Percentiles rank a stretch among this genome's conserved stretches.
These are phyloP conservation scores for Coniophora puteana DNA, from an alignment of 1,284 basidiomycete genomes.

Conservation along the genomic window DNA sequence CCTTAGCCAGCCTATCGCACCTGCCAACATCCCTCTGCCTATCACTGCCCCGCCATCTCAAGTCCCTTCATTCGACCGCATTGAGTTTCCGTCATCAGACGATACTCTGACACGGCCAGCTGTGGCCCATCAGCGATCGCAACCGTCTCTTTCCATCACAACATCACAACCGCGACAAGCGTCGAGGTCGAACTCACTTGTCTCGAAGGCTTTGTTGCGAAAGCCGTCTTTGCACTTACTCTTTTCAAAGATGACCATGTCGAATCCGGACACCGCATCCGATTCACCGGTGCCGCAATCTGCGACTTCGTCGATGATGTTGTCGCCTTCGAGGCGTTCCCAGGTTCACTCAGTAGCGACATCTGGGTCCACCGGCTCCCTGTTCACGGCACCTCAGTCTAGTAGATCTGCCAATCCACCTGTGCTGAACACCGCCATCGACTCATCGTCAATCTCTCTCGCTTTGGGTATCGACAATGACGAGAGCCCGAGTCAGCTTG, in stretches of 20 bases:
- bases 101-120: conserved; percentile 29
- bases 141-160: conserved; percentile 34
- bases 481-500: no score
- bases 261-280: no score
- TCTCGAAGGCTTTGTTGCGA: conserved; percentile 35
- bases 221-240: conserved; percentile 53
- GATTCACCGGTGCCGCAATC: conserved; percentile 12
- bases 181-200: conserved; percentile 21
- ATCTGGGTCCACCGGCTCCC: conserved; percentile 27
- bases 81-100: conserved; percentile 38
- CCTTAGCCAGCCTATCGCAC: conserved; percentile 18
- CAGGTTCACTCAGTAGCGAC: no score
- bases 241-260: conserved; percentile 52
- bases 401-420: conserved; percentile 31
- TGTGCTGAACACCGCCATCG: conserved; percentile 29
- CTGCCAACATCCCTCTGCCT: conserved; percentile 25
- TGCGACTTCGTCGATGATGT: conserved; percentile 2
- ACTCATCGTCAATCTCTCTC: conserved; percentile 31
- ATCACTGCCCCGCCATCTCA: conserved; percentile 18
- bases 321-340: no score
- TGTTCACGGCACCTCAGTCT: conserved; percentile 32
- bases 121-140: conserved; percentile 32
- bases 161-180: conserved; percentile 24
- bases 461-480: conserved; percentile 28
- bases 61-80: conserved; percentile 19